Conservation (phyloP, 2,329 filamentous ascomycete species). For the Curvularia verruculosa region DNA sequence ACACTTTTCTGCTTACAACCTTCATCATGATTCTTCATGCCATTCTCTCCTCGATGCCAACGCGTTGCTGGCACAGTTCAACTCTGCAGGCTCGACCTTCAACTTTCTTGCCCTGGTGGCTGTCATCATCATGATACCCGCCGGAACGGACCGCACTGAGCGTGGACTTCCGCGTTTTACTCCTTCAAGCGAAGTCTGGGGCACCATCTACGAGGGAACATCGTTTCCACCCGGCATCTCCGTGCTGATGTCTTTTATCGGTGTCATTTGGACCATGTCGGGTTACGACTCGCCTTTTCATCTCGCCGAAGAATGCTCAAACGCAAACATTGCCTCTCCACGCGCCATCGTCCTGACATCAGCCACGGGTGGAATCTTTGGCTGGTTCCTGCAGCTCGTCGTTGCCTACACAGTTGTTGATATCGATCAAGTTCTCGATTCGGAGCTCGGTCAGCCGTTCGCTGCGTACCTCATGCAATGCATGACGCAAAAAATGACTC, state of each 20-base stretch:
- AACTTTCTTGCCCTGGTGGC: conserved; percentile 72
- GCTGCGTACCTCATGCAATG: conserved; percentile 72
- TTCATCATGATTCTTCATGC: conserved; percentile 72
- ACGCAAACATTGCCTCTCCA: conserved; percentile 72
- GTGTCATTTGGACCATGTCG: conserved; percentile 72
- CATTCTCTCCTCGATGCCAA: conserved; percentile 72
- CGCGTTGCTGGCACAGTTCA: conserved; percentile 72
- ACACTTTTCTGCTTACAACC: conserved; percentile 70
- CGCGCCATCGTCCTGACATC: conserved; percentile 75
- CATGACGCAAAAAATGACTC: conserved; percentile 64
- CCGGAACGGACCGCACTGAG: conserved; percentile 58
- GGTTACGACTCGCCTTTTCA: conserved; percentile 75
- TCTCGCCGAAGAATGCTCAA: conserved; percentile 76
- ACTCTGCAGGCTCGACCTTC: conserved; percentile 71
- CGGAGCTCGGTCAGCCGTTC: conserved; percentile 71
- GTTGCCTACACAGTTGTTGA: conserved; percentile 74
- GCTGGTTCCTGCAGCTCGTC: conserved; percentile 76
- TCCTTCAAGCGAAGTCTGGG: conserved; percentile 66
- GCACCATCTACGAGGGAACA: conserved; percentile 68
- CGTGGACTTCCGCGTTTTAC: conserved; percentile 65
- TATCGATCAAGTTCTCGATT: conserved; percentile 64
- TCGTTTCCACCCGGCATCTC: conserved; percentile 71
- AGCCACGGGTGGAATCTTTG: conserved; percentile 68
- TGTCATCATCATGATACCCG: conserved; percentile 72
- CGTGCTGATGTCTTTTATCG: conserved; percentile 73